These are phyloP conservation scores for Ogataea ganodermae DNA, from an alignment of 805 yeast genomes.

Conservation along the genomic window DNA sequence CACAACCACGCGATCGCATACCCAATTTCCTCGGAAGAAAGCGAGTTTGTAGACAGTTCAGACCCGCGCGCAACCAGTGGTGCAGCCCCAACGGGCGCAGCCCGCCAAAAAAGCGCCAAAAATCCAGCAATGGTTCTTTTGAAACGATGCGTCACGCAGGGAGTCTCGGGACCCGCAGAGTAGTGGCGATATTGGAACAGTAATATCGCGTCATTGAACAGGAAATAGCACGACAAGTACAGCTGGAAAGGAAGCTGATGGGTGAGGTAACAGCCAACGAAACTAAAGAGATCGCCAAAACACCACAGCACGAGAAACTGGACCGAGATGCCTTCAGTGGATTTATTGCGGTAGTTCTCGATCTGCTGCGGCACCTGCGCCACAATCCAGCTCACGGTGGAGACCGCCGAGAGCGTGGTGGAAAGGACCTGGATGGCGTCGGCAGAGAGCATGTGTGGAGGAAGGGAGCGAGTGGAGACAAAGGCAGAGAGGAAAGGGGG, in stretches of 20 bases:
- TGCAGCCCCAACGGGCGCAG: not conserved
- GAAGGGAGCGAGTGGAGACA: not conserved
- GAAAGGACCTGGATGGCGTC: conserved; percentile 14
- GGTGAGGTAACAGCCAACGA: conserved; percentile 74
- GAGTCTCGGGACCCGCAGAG: conserved; percentile 26
- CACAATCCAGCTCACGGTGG: conserved; percentile 38
- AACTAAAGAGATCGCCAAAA: conserved; percentile 36
- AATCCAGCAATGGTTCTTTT: not conserved
- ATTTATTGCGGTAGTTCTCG: conserved; percentile 34
- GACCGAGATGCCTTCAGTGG: conserved; percentile 35
- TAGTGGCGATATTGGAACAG: conserved; percentile 75
- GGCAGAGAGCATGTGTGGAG: conserved; percentile 5
- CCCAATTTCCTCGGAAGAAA: conserved; percentile 29
- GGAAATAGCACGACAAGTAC: conserved; percentile 68
- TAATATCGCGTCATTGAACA: conserved; percentile 68
- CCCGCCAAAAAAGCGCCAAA: not conserved
- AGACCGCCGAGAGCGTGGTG: conserved; percentile 27
- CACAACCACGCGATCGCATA: conserved; percentile 72
- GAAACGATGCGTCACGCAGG: not conserved
- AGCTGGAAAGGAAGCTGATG: conserved; percentile 81
- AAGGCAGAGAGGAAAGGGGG: not conserved
- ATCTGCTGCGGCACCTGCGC: conserved; percentile 41
- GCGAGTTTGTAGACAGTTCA: too few species aligned
- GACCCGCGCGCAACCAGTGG: not conserved
- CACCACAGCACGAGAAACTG: conserved; percentile 36